Percentiles rank a stretch among this genome's conserved stretches.
Evolutionary conservation across 768 basidiomycete species (phyloP).

Genomic region (Sarcodon sp.): DNA sequence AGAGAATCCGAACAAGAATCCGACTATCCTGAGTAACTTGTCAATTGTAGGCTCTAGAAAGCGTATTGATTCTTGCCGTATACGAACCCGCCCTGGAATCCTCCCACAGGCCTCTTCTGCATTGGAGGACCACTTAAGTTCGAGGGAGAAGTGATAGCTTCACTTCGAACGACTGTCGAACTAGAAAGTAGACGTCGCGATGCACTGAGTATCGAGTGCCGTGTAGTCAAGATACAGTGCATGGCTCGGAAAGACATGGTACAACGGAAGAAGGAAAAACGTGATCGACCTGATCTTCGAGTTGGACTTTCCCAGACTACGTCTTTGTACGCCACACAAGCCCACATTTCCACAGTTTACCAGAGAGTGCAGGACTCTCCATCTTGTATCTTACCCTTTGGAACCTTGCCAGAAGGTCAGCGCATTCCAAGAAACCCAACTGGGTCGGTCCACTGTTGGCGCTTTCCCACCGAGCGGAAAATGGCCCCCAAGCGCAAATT

Average conservation of each 20-base stretch:
- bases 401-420: too few species aligned
- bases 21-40: constrained; percentile 44
- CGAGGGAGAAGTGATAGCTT: constrained; percentile 20
- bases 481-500: constrained; percentile 31
- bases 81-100: constrained; percentile 28
- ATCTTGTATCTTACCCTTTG: too few species aligned
- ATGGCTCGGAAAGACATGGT: constrained; percentile 25
- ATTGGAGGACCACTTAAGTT: constrained; percentile 41
- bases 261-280: constrained; percentile 6
- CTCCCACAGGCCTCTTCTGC: constrained; percentile 66
- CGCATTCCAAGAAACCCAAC: too few species aligned
- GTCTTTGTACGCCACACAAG: too few species aligned
- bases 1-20: constrained; percentile 85
- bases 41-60: too few species aligned
- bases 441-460: too few species aligned
- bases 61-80: not conserved
- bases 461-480: not conserved
- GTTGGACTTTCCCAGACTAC: not conserved
- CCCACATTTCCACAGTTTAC: constrained; percentile 1
- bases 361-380: not conserved
- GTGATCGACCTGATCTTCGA: constrained; percentile 3
- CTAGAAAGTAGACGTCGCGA: constrained; percentile 29
- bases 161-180: constrained; percentile 28
- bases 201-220: constrained; percentile 7
- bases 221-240: constrained; percentile 11